Percentiles rank a stretch among this genome's conserved stretches.
These are phyloP conservation scores for Geosmithia flava DNA, from an alignment of 2,329 filamentous ascomycete species.

Conservation along the genomic window DNA sequence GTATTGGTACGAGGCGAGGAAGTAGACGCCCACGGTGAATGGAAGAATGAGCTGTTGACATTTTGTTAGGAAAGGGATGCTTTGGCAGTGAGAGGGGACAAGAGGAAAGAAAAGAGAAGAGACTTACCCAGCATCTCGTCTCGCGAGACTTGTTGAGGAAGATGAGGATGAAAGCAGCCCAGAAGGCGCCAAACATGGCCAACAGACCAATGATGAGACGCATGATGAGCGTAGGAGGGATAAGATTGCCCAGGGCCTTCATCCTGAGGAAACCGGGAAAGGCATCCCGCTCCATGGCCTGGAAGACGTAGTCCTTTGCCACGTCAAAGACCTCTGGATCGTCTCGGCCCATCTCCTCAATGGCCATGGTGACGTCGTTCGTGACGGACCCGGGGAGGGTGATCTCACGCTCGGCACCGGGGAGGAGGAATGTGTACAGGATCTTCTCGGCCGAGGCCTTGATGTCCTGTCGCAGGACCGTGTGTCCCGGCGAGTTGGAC, in stretches of 20 bases:
- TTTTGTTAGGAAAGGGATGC: conserved; percentile 6
- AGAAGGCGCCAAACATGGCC: conserved; percentile 83
- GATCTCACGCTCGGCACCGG: conserved; percentile 93
- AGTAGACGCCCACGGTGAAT: conserved; percentile 84
- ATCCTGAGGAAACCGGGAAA: conserved; percentile 92
- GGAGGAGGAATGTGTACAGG: conserved; percentile 91
- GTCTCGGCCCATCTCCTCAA: conserved; percentile 84
- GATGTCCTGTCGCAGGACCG: conserved; percentile 80
- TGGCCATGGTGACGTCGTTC: conserved; percentile 70
- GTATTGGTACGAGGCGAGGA: conserved; percentile 86
- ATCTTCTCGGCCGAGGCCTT: conserved; percentile 94
- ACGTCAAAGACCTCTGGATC: conserved; percentile 96
- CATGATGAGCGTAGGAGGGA: conserved; percentile 79
- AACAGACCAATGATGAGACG: conserved; percentile 71
- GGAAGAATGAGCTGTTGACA: conserved; percentile 57
- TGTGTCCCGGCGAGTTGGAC: conserved; percentile 72
- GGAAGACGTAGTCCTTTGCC: conserved; percentile 98
- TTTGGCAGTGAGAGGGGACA: neutral
- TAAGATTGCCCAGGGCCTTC: conserved; percentile 91
- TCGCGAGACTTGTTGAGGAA: conserved; percentile 67
- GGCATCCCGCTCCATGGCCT: conserved; percentile 99
- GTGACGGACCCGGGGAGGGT: conserved; percentile 82
- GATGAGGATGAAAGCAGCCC: conserved; percentile 87
- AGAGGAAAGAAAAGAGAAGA: neutral
- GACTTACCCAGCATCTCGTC: conserved; percentile 73